Evolutionary conservation across 2,329 filamentous ascomycete species (phyloP), one percentile per base, ranked within the genome.

Genomic region (Fusarium humuli): DNA sequence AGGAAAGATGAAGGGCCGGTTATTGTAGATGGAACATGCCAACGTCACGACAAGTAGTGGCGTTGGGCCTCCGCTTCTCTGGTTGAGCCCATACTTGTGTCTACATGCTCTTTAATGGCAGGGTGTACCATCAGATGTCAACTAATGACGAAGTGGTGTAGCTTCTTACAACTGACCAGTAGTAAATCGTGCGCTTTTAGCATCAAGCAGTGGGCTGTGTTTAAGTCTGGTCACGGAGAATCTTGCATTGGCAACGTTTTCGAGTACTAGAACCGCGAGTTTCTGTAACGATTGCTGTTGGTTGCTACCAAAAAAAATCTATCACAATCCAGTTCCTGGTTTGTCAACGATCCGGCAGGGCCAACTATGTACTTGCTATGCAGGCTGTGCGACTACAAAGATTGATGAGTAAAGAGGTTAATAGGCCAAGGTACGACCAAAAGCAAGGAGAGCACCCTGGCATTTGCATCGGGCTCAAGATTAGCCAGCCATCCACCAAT

Each of bases 1-100:
- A 63, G 45, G 42, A 64, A 65, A 49, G 44, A 57, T 29, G 49
- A 56, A 12, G 57, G 65, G 5, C 62, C 70, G 14, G 60, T 72
- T 22, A 45, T 75, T 42, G 70, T 66, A 11, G 60, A 75, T 46
- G 73, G 73, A 23, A 66, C 68, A n/a, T 66, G 61, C 20, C 62
- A 57, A 48, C 67, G 37, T 32, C 50, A 30, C 37, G 58, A 57
- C 27, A 63, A 65, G 58, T 20, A 45, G 27, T 58, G 42, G 58
- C 47, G 20, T 32, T 40, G 29, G 41, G n/a, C 29, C 20, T 22
- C 32, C 2, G 27, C 29, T 30, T 49, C 23, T 25, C 20, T 42
- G 23, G 42, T 58, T 52, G 20, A 45, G 46, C 37, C 10, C 49
- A 22, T 53, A 44, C 25, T 40, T 32, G 30, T 23, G 18, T 40